A percentile compares a stretch with the other conserved stretches of the same genome.
Conservation (phyloP, 2,329 filamentous ascomycete genomes). For the Claviceps sp. region DNA sequence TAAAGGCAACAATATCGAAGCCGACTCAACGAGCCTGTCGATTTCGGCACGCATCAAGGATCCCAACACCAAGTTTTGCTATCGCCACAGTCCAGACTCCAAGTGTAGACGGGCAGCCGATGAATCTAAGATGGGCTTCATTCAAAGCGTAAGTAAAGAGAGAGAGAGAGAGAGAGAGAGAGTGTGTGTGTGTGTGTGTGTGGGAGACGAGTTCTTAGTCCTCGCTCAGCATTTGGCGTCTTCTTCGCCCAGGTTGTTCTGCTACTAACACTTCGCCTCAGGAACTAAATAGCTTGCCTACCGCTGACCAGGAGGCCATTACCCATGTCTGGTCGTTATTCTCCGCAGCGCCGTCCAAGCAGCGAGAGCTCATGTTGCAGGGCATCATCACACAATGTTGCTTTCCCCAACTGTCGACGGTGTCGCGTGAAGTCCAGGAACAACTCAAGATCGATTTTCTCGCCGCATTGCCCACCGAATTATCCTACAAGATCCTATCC, state of each 20-base stretch:
- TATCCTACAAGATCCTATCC: conserved; percentile 86
- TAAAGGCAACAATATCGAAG: conserved; percentile 30
- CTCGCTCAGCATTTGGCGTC: neutral
- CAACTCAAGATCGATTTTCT: conserved; percentile 97
- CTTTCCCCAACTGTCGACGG: conserved; percentile 88
- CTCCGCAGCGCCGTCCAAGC: conserved; percentile 85
- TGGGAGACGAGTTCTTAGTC: neutral
- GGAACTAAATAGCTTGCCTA: conserved; percentile 71
- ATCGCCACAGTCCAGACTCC: conserved; percentile 83
- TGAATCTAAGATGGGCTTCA: conserved; percentile 88
- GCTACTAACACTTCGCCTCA: conserved; percentile 20
- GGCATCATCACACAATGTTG: conserved; percentile 94
- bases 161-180: neutral
- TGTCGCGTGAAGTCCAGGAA: conserved; percentile 81
- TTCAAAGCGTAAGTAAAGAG: conserved; percentile 58
- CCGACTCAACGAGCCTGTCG: conserved; percentile 10
- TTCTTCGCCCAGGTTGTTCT: neutral
- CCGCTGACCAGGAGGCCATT: conserved; percentile 85
- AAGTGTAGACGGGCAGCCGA: conserved; percentile 89
- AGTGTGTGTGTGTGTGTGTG: too few species aligned
- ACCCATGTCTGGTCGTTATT: conserved; percentile 97
- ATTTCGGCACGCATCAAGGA: conserved; percentile 27
- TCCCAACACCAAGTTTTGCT: conserved; percentile 84
- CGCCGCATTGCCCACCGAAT: conserved; percentile 72
- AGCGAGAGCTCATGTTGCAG: conserved; percentile 90